Base-by-base conservation (phyloP, 352 stramenopile genomes). In the Phytophthora cryptogea region DNA sequence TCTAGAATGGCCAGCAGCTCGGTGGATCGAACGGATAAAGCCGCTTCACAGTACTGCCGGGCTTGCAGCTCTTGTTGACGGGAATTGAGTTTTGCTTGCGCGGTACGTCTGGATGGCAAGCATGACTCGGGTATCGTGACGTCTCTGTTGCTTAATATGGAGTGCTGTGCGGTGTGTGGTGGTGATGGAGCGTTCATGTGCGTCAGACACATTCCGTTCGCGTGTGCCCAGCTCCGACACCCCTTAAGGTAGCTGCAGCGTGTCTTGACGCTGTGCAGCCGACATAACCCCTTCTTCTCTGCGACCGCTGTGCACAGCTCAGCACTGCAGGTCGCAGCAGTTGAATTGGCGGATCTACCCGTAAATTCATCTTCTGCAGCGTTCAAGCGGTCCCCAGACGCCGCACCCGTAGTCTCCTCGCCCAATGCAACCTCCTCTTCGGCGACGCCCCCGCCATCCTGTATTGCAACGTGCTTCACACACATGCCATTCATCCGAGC, bases 51-150 rank as follows among this genome's bases (percentile, higher is more conserved):
- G 28, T 63, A 63, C 20, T 49, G 27, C 14, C 32, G 37, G 3
- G 54, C 44, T 30, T 49, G 54, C 26, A 55, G 14, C 23, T 62
- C 44, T 36, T 55, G 54, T 17, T 49, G 54, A 8, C 36, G 32
- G 31, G 54, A 26, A 17, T 33, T 47, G 33, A 46, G 33, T 4
- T 46, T 23, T 23, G 20, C 2, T 23, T 23, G 20, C 3, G 13
- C 5, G 2, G 33, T n/a, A 14, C 33, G 14, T 39, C 11, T 16
- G 11, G 11, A n/a, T 14, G 11, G 11, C 33, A 16, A 10, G 8
- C 4, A 3, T 4, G 33, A n/a, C 13, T 39, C 33, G 3, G 11
- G 9, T 39, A 39, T 39, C n/a, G 2, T 39, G 33, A 39, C 4
- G 3, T 1, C 33, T 5, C 33, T 2, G 9, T 39, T 39, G 13